Evolutionary conservation across 1,284 basidiomycete species (phyloP), one percentile per base, ranked within the genome.

Genomic region (Tilletia horrida): DNA sequence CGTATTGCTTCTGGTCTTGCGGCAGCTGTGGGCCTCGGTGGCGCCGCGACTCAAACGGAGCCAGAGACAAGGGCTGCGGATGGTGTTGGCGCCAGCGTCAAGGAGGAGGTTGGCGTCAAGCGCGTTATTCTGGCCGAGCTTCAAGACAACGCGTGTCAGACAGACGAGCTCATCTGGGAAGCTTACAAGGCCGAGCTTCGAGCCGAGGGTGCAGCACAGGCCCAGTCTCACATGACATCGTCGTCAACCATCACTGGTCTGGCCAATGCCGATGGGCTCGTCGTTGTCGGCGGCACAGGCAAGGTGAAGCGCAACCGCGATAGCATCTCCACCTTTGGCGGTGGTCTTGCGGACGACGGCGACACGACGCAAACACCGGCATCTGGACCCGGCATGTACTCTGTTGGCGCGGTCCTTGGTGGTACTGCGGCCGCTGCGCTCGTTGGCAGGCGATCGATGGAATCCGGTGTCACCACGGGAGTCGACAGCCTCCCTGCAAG

Each of bases 251-350:
- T 63, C 44, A 62, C 42, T 43, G 57, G 59, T n/a, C 29, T 40
- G 62, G 40, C 65, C 1, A 62, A n/a, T 11, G 59, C 42, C 13
- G 72, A 69, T 63, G 66, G 68, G 31, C 62, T 76, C 27, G 64
- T 74, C 31, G 57, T 74, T 16, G 71, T 73, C 43, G 27, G 50
- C 50, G 50, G 29, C 3, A 9, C 27, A 16, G 27, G 55, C 52
- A 67, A 65, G 50, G 29, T 64, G 1, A 43, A 42, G 16, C 67
- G 70, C 25, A 67, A 70, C n/a, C 69, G 73, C 57, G 71, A 75
- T 57, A 71, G 71, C 29, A 68, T 73, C 4, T 66, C 71, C 44
- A 77, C 75, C 1, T 77, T 77, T 47, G 75, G 75, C 9, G 75
- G 75, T 6, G 72, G 66, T 23, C 63, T 66, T 13, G 68, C 65